Evolutionary conservation across 2,329 filamentous ascomycete genomes (phyloP).

Genomic region (Aspergillus brasiliensis): DNA sequence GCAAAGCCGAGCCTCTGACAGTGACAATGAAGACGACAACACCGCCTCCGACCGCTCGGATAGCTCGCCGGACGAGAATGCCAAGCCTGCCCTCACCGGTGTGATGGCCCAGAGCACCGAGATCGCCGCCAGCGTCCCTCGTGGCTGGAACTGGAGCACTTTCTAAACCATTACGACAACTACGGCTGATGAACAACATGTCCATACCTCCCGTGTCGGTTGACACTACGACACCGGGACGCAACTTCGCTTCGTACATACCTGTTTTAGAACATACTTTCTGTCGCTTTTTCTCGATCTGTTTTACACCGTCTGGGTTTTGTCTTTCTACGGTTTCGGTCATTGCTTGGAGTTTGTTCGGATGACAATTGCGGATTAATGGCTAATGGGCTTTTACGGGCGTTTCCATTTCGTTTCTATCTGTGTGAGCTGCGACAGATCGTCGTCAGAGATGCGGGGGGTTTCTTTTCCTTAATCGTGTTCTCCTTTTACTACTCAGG

Average conservation of each 20-base stretch:
- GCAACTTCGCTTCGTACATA: slow-evolving; percentile 17
- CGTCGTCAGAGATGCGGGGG: slow-evolving; percentile 20
- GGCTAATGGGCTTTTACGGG: slow-evolving; percentile 8
- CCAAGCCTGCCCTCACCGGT: slow-evolving; percentile 23
- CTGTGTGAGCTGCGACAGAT: slow-evolving; percentile 16
- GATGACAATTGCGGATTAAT: slow-evolving; percentile 10
- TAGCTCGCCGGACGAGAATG: slow-evolving; percentile 25
- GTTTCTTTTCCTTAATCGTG: slow-evolving; percentile 19
- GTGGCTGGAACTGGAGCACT: slow-evolving; percentile 65
- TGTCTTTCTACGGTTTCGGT: slow-evolving; percentile 11
- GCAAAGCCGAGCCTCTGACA: slow-evolving; percentile 27
- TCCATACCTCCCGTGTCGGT: slow-evolving; percentile 2
- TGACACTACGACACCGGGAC: neutral
- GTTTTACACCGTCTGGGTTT: neutral
- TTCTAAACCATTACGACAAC: slow-evolving; percentile 46
- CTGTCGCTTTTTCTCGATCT: neutral
- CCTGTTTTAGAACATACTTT: slow-evolving; percentile 21
- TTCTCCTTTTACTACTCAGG: slow-evolving; percentile 28
- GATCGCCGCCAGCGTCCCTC: slow-evolving; percentile 58
- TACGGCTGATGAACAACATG: slow-evolving; percentile 8
- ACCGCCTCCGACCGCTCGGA: slow-evolving; percentile 25
- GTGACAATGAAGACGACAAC: slow-evolving; percentile 18
- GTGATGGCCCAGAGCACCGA: slow-evolving; percentile 38
- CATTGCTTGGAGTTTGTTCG: slow-evolving; percentile 21
- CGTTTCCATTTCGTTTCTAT: slow-evolving; percentile 11